Evolutionary conservation across 768 basidiomycete species (phyloP).

Genomic region (Hericium rajendrae): DNA sequence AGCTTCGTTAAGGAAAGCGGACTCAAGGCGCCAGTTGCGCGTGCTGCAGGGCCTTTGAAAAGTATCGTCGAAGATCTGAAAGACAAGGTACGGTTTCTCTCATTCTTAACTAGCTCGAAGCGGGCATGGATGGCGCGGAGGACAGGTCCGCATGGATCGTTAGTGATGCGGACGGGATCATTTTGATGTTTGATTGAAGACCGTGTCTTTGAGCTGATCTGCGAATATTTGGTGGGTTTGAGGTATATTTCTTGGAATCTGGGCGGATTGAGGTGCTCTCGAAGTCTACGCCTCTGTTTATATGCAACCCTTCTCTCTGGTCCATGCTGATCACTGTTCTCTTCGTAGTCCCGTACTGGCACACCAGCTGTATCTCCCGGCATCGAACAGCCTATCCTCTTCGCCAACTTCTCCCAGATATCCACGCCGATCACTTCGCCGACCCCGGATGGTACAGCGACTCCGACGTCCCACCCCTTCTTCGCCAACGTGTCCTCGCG

Average conservation of each 20-base stretch:
- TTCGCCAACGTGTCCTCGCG: constrained; percentile 7
- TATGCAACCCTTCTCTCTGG: not conserved
- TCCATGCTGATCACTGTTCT: not conserved
- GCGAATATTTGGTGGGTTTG: too few species aligned
- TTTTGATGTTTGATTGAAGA: too few species aligned
- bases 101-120: too few species aligned
- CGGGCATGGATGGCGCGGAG: too few species aligned
- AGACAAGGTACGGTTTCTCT: constrained; percentile 39
- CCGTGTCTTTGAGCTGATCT: too few species aligned
- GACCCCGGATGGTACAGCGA: constrained; percentile 2
- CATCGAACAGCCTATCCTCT: constrained; percentile 45
- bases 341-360: constrained; percentile 27
- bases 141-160: too few species aligned
- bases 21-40: constrained; percentile 13
- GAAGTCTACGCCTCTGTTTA: too few species aligned
- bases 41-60: constrained; percentile 35
- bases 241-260: too few species aligned
- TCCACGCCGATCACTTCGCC: constrained; percentile 9
- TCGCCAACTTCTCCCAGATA: constrained; percentile 24
- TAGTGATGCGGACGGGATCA: too few species aligned
- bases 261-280: too few species aligned
- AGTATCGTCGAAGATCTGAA: constrained; percentile 76
- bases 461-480: constrained; percentile 16
- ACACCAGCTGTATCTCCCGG: constrained; percentile 30
- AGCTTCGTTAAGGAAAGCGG: not conserved